Evolutionary conservation across 163 green algal species (phyloP).

Genomic region (Chlorella variabilis): DNA sequence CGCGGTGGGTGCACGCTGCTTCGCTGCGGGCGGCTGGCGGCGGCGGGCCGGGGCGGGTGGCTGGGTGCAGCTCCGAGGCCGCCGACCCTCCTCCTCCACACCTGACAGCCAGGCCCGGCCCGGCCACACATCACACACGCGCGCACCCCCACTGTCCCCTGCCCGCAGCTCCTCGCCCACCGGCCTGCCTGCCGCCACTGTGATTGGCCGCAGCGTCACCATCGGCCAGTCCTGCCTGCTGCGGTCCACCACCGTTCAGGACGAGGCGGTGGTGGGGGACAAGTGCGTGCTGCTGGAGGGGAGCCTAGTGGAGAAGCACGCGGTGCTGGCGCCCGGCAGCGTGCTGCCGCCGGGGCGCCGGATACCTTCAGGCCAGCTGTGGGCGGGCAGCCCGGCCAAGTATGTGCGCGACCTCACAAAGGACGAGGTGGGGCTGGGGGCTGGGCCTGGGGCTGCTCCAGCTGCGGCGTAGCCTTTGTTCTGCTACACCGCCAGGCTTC

Average conservation of each 20-base stretch:
- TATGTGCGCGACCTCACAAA: conserved; percentile 87
- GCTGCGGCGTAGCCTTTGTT: too few relatives aligned
- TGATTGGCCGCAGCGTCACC: conserved; percentile 91
- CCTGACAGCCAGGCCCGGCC: too few relatives aligned
- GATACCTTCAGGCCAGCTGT: conserved; percentile 88
- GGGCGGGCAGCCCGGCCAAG: conserved; percentile 85
- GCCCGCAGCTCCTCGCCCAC: conserved; percentile 83
- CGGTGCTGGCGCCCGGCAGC: conserved; percentile 81
- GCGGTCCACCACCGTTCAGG: conserved; percentile 83
- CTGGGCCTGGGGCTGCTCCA: too few relatives aligned
- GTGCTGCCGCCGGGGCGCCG: conserved; percentile 85
- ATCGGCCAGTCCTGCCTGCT: conserved; percentile 88
- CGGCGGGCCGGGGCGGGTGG: neutral
- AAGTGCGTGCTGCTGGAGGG: conserved; percentile 90
- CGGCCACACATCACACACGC: too few relatives aligned
- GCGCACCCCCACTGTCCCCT: neutral
- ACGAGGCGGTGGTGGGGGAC: conserved; percentile 85
- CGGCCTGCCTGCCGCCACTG: conserved; percentile 85
- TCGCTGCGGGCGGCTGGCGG: neutral
- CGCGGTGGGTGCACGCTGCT: conserved; percentile 68
- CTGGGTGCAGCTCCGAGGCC: too few relatives aligned
- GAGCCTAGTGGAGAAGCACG: conserved; percentile 80
- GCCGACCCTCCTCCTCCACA: too few relatives aligned
- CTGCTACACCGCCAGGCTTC: too few relatives aligned
- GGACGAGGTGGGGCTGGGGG: conserved; percentile 66